Evolutionary conservation across 805 yeast genomes (phyloP), one percentile per base, ranked within the genome.

Genomic region (Lipomyces yamadae): DNA sequence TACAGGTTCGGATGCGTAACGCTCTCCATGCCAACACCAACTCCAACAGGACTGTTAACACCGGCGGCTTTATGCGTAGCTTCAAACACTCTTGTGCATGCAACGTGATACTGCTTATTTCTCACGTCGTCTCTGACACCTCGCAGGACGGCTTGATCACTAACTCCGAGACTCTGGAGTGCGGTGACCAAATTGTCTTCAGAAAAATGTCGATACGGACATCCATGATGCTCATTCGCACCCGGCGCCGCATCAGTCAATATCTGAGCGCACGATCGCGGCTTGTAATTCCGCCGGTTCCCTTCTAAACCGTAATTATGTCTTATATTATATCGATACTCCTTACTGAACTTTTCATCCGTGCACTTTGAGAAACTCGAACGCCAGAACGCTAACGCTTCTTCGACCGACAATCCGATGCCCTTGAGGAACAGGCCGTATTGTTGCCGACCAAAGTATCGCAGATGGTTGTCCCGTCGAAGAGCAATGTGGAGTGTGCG

Each of bases 301-400:
- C 99, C 99, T 78, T 91, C 97, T 65, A 91, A 81, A 59, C 98
- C 99, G 76, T 94, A 95, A 69, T 84, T 85, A 78, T 95, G 98
- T 67, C 97, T 84, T 74, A 95, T 86, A 73, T 90, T 91, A 81
- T 95, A 95, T 68, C 86, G 83, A 81, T 94, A 93, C 75, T 94
- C 96, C 78, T 92, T 93, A 77, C 88, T 86, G 79, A 93, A 92
- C 72, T 86, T 86, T 63, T 92, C 97, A 62, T 86, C 76, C 4
- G 88, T 83, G 78, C 88, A 83, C 10, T 74, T 76, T 4, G 92
- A 84, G 78, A 94, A 94, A 70, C 88, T 88, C 62, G 78, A 79
- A 11, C 87, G 80, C 97, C 98, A 95, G 77, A 92, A 94, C 72
- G 84, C 85, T 66, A 94, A 77, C 0, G 98, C 93, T 75, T 95